Base-by-base conservation (phyloP, 371 early-diverging fungal species). In the Mucor indicus region DNA sequence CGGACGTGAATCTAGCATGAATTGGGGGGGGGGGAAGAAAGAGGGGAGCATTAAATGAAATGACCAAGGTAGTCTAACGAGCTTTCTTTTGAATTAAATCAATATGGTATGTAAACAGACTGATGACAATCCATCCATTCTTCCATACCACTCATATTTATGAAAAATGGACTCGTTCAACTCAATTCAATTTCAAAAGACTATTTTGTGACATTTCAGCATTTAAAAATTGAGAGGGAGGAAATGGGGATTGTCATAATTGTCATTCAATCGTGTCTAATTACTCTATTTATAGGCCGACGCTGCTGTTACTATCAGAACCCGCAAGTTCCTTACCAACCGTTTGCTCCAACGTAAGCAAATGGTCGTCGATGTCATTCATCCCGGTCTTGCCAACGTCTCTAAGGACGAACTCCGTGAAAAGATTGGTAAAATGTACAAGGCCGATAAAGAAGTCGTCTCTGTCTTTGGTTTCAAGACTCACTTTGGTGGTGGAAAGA, bases 251-350 rank as follows among this genome's bases (percentile, higher is more conserved):
- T 39, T 10, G n/a, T 22, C 12, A 39, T 22, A 39, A 10, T 33
- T 12, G 23, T n/a, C n/a, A n/a, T 41, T 15, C 47, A 36, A 16
- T 24, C 20, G n/a, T 6, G 13, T 48, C 40, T 44, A 12, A 11
- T 36, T 42, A 16, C n/a, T 25, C 27, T 20, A 27, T 37, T 20
- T 38, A 10, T 65, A 87, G 85, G 80, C 85, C 73, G 85, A 88
- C 80, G 56, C 71, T 47, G 71, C 84, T 74, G 93, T 90, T 74
- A 98, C 96, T 65, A 86, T 98, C 77, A 85, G 98, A 69, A 97
- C 98, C 66, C 90, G 95, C 80, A 95, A 98, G 86, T 98, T 95
- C 89, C 81, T 97, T 64, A 94, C 96, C 73, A 98, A 98, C 95
- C 93, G 92, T 66, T 85, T 98, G 64, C 91, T 98, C 59, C 88